Percentiles rank a stretch among this genome's conserved stretches.
Conservation (phyloP, 176 grass and related monocot genomes). For the Musa itinerans region DNA sequence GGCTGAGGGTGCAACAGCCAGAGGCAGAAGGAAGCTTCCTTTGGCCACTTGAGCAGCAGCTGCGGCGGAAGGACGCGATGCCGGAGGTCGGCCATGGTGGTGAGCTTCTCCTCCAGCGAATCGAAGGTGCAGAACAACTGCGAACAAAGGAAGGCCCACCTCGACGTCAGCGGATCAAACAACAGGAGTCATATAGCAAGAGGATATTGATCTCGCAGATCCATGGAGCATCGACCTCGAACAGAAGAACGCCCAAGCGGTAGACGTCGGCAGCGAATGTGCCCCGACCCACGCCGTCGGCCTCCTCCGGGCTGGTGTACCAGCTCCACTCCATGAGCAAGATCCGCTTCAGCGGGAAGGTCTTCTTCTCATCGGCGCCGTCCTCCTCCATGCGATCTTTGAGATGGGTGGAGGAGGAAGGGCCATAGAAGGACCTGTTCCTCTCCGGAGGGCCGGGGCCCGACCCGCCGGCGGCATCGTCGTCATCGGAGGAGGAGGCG, state of each 20-base stretch:
- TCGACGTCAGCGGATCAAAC: not conserved
- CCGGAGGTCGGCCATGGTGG: constrained; percentile 70
- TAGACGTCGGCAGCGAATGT: constrained; percentile 89
- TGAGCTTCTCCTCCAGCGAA: constrained; percentile 62
- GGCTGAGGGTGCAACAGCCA: constrained; percentile 75
- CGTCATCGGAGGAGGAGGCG: constrained; percentile 28
- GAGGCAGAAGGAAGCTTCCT: constrained; percentile 94
- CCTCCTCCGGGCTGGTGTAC: constrained; percentile 93
- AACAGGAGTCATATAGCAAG: not conserved
- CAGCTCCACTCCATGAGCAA: constrained; percentile 73
- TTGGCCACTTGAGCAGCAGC: constrained; percentile 80
- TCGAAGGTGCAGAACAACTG: constrained; percentile 81
- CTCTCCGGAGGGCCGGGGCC: constrained; percentile 5
- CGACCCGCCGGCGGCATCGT: constrained; percentile 23
- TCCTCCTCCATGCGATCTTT: constrained; percentile 3
- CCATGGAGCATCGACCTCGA: constrained; percentile 43
- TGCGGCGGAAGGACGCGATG: constrained; percentile 70
- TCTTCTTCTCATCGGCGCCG: constrained; percentile 26
- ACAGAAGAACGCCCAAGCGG: constrained; percentile 79
- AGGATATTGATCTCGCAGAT: not conserved
- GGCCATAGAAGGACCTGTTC: not conserved
- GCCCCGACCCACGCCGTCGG: constrained; percentile 10
- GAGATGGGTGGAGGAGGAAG: not conserved
- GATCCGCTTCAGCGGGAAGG: constrained; percentile 71
- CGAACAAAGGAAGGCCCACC: not conserved